Base-by-base conservation (phyloP, 75 land plant genomes). In the Selaginella tamariscina region DNA sequence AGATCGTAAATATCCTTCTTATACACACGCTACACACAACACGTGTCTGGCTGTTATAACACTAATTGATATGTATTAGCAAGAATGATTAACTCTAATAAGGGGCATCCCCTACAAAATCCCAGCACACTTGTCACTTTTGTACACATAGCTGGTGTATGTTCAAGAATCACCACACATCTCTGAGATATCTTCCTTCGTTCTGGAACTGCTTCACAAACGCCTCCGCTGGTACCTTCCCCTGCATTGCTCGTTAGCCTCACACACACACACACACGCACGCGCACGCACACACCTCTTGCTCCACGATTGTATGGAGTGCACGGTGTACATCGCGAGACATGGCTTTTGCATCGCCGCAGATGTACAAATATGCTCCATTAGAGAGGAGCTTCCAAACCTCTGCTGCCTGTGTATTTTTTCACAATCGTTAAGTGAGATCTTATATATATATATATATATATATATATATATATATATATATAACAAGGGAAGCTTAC, bases 261-360 rank as follows among this genome's bases (percentile, higher is more conserved):
- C 29, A 26, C 30, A 56, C 30, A 18, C 33, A 0, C 5, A 29
- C 18, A 5, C 24, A 29, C 24, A 72, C 27, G 68, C 28, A 15
- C 21, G 29, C 24, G 11, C 15, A 24, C 29, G n/a, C 0, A 2
- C 15, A 1, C n/a, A 91, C 97, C 97, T 89, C 88, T 33, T 87
- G 82, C 73, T 90, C 91, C 32, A 78, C 80, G 15, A 94, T 82
- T 2, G 88, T 85, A 68, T 89, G 98, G 21, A 94, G 80, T 24
- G 76, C 78, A 55, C 88, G 57, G 77, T 94, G 98, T 26, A 94
- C 98, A 75, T 94, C 98, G 33, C 75, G 81, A 15, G 98, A 96
- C 98, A 94, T 94, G 60, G 96, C 98, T 60, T 94, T 94, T 32
- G 98, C 98, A 83, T 94, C 98, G 66, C 98, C 98, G 71, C 98